Conservation (phyloP, 768 basidiomycete genomes). For the Boletus rufocinnamomeus region DNA sequence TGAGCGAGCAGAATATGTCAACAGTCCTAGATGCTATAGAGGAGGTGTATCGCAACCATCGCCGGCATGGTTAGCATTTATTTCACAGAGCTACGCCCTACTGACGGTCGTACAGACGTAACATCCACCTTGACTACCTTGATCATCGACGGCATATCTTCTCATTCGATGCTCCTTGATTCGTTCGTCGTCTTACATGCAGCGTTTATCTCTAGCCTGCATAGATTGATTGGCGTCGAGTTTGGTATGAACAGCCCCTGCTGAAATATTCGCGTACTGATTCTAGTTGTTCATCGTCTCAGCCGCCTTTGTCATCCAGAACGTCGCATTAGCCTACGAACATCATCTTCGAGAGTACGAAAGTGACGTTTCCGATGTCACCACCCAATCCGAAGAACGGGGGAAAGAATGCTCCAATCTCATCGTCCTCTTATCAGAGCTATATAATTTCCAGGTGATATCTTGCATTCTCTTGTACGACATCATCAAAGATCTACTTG, state of each 20-base stretch:
- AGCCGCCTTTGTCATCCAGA: conserved; percentile 87
- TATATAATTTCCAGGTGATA: conserved; percentile 96
- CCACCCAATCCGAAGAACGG: conserved; percentile 37
- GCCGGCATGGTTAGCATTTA: conserved; percentile 65
- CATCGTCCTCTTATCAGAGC: conserved; percentile 81
- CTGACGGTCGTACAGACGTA: conserved; percentile 57
- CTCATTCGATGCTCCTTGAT: conserved; percentile 79
- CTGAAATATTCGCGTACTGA: not conserved
- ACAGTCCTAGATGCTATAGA: conserved; percentile 75
- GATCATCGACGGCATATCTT: conserved; percentile 76
- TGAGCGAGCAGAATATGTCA: conserved; percentile 89
- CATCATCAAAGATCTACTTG: conserved; percentile 74
- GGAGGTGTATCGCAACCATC: conserved; percentile 70
- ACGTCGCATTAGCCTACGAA: conserved; percentile 67
- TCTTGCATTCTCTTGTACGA: conserved; percentile 90
- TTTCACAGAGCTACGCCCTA: not conserved
- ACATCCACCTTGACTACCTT: conserved; percentile 75
- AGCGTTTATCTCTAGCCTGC: conserved; percentile 76
- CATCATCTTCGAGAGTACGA: conserved; percentile 45
- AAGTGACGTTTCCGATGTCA: conserved; percentile 6
- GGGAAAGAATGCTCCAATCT: conserved; percentile 93
- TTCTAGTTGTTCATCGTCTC: not conserved
- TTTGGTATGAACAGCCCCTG: conserved; percentile 64
- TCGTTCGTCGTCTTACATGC: conserved; percentile 90
- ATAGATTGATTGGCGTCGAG: conserved; percentile 82